Percentiles rank a stretch among this genome's conserved stretches.
Evolutionary conservation across 2,329 filamentous ascomycete species (phyloP).

Genomic region (Fusarium brachygibbosum): DNA sequence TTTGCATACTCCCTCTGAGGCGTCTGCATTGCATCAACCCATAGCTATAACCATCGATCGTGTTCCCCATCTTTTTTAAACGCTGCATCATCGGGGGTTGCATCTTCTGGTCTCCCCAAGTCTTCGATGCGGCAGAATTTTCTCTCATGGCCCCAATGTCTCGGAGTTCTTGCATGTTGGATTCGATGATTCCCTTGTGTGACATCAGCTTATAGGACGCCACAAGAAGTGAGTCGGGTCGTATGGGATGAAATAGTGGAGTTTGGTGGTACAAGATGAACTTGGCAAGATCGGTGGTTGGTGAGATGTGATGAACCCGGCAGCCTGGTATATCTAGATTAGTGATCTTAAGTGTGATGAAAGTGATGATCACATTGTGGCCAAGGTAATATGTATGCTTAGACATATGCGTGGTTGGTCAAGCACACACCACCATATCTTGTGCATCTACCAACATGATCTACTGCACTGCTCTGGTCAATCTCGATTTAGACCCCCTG

Average conservation of each 20-base stretch:
- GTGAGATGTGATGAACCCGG: slow-evolving; percentile 37
- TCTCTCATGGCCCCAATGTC: slow-evolving; percentile 34
- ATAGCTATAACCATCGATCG: slow-evolving; percentile 26
- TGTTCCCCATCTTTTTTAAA: slow-evolving; percentile 21
- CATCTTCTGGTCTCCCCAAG: slow-evolving; percentile 8
- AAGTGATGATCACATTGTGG: slow-evolving; percentile 1
- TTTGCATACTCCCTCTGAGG: slow-evolving; percentile 24
- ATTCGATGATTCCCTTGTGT: slow-evolving; percentile 14
- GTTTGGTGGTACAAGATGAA: slow-evolving; percentile 37
- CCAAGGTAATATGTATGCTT: not conserved
- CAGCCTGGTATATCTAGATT: slow-evolving; percentile 23
- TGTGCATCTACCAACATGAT: slow-evolving; percentile 27
- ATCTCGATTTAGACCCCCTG: slow-evolving; percentile 47
- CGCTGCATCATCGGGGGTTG: slow-evolving; percentile 43
- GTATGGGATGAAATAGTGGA: slow-evolving; percentile 15
- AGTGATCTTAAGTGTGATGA: slow-evolving; percentile 19
- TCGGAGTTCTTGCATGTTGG: slow-evolving; percentile 43
- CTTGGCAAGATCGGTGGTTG: slow-evolving; percentile 24
- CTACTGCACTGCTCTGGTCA: slow-evolving; percentile 16
- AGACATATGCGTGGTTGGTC: not conserved
- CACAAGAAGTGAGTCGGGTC: slow-evolving; percentile 21
- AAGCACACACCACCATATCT: slow-evolving; percentile 13
- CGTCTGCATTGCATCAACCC: slow-evolving; percentile 32
- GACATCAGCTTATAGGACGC: slow-evolving; percentile 34
- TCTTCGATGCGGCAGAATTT: slow-evolving; percentile 26